phyloP scores from a whole-genome alignment of 208 protist species.

The Plasmodiophora brassicae region DNA sequence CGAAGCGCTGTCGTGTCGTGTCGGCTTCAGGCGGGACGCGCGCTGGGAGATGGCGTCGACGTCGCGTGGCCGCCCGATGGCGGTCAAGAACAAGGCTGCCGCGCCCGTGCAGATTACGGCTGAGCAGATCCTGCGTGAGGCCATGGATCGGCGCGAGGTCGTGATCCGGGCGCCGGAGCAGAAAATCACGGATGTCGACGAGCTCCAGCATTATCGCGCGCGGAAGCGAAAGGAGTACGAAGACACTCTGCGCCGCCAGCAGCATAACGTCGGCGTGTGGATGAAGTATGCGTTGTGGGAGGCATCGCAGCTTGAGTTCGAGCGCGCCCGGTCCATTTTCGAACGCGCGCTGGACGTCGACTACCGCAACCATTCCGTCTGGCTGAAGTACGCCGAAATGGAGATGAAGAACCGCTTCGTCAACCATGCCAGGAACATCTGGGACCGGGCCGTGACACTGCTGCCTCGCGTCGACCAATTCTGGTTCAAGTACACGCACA shows the following conservation, averaged over 20 bases:
- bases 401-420: conserved; percentile 90
- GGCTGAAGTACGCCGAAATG: conserved; percentile 91
- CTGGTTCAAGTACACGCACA: conserved; percentile 85
- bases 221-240: conserved; percentile 89
- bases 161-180: conserved; percentile 69
- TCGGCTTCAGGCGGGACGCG: no score
- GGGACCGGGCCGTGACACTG: conserved; percentile 83
- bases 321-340: conserved; percentile 83
- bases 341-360: conserved; percentile 87
- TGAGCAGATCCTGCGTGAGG: conserved; percentile 90
- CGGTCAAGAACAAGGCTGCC: conserved; percentile 74
- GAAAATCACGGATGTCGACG: conserved; percentile 80
- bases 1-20: no score
- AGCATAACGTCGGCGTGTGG: conserved; percentile 64
- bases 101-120: conserved; percentile 88
- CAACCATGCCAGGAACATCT: conserved; percentile 93
- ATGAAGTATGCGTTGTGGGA: conserved; percentile 95
- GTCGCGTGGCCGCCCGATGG: background rate
- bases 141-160: conserved; percentile 79
- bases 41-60: no score
- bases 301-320: conserved; percentile 86
- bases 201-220: conserved; percentile 51
- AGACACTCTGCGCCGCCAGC: conserved; percentile 60
- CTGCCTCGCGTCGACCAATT: conserved; percentile 88
- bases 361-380: conserved; percentile 71